Evolutionary conservation across 169 alveolate species (phyloP), one percentile per base, ranked within the genome.

Genomic region (Cryptosporidium felis): DNA sequence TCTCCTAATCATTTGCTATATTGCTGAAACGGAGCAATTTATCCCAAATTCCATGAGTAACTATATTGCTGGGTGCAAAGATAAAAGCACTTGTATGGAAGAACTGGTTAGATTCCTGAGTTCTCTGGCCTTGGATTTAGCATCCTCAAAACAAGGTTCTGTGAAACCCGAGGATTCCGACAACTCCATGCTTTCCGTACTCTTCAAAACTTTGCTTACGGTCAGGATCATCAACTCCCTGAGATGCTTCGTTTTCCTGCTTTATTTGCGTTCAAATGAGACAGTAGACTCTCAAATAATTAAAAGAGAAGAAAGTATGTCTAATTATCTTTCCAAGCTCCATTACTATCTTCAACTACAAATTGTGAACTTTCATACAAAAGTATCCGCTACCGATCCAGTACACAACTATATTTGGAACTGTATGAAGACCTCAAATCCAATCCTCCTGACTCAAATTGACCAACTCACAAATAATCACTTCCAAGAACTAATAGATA

Each of bases 211-310:
- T 10, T n/a, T 74, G 3, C 56, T 53, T 16, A 23, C 42, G 21
- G 26, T 74, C 23, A 16, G 85, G 14, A 53, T 74, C 5, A 10
- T 53, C 16, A 74, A 49, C 40, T 74, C 74, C 0, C 28, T 53
- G 6, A 74, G 85, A 36, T 74, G 85, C 40, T 8, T 74, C 10
- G 56, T 74, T 14, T 10, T 56, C n/a, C 21, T 53, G 30, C 53
- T 74, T 14, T 74, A 74, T 34, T 74, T 67, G 32, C 65, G 85
- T 36, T 74, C 65, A 1, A 74, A 32, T 23, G 85, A 74, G 18
- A 3, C 18, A 0, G 34, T 74, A 3, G 53, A 51, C n/a, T 8
- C 60, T 21, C 16, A 2, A 8, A 53, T 36, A 53, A 58, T 74
- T 0, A 16, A 32, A 47, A 46, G 85, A 16, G 85, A 74, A 9